Evolutionary conservation across 768 basidiomycete genomes (phyloP).

Genomic region (Lentinula detonsa): DNA sequence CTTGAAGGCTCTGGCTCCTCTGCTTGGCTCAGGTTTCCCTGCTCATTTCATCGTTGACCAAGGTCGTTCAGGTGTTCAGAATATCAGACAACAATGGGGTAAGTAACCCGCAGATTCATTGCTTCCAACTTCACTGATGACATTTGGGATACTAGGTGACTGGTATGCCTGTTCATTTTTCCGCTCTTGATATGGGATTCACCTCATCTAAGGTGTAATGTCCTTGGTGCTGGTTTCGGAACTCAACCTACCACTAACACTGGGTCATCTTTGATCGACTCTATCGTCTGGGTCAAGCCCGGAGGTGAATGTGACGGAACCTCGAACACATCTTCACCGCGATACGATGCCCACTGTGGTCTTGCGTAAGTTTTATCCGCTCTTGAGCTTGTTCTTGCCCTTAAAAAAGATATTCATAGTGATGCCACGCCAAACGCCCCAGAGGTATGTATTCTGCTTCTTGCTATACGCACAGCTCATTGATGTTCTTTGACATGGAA

Average conservation of each 20-base stretch:
- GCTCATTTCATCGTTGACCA: constrained; percentile 66
- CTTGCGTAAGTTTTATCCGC: constrained; percentile 29
- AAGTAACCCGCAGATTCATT: not conserved
- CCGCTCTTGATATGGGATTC: not conserved
- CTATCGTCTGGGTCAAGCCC: constrained; percentile 64
- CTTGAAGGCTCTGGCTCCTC: constrained; percentile 40
- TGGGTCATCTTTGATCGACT: constrained; percentile 46
- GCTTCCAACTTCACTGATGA: not conserved
- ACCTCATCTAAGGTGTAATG: constrained; percentile 40
- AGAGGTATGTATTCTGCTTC: constrained; percentile 19
- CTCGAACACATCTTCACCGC: constrained; percentile 43
- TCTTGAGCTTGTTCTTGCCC: not conserved
- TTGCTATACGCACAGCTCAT: not conserved
- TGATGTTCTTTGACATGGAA: not conserved
- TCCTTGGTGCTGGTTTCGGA: constrained; percentile 59
- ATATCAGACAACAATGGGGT: constrained; percentile 55
- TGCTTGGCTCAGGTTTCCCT: constrained; percentile 36
- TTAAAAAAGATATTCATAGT: constrained; percentile 19
- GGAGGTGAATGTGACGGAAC: constrained; percentile 67
- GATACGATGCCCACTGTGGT: constrained; percentile 48
- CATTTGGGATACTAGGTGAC: constrained; percentile 20
- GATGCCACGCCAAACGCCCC: constrained; percentile 52
- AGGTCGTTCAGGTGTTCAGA: constrained; percentile 57
- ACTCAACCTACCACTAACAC: constrained; percentile 52
- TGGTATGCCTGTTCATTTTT: constrained; percentile 24